Evolutionary conservation across 2,329 filamentous ascomycete genomes (phyloP).

Genomic region (Amylocarpus encephaloides): DNA sequence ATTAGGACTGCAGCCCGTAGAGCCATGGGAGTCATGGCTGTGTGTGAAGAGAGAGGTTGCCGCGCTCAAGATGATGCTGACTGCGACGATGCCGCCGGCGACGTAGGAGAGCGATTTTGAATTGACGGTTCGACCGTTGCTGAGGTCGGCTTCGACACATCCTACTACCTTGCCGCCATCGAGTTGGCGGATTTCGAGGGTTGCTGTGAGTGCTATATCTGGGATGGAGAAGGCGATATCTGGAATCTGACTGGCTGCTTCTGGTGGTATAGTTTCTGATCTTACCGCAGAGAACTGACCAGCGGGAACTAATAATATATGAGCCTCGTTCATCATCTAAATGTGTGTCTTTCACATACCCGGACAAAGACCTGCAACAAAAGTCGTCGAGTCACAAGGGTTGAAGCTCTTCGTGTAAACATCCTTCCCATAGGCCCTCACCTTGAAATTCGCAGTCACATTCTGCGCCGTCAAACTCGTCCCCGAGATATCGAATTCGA

Average conservation of each 20-base stretch:
- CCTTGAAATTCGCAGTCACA: constrained; percentile 45
- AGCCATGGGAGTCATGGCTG: constrained; percentile 50
- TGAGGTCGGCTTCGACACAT: constrained; percentile 75
- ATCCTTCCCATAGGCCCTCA: constrained; percentile 76
- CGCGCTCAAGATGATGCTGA: constrained; percentile 69
- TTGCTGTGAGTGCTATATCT: constrained; percentile 81
- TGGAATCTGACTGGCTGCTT: constrained; percentile 71
- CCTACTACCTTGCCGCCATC: constrained; percentile 58
- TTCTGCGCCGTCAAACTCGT: constrained; percentile 68
- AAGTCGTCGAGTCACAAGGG: constrained; percentile 65
- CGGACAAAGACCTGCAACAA: constrained; percentile 72
- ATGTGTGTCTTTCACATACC: constrained; percentile 41
- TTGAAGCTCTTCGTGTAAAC: constrained; percentile 78
- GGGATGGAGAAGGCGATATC: constrained; percentile 84
- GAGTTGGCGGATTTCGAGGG: constrained; percentile 61
- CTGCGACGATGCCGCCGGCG: constrained; percentile 78
- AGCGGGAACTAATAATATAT: constrained; percentile 53
- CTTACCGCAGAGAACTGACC: constrained; percentile 70
- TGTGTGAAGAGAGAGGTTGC: constrained; percentile 55
- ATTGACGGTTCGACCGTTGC: constrained; percentile 77
- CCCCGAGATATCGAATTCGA: constrained; percentile 78
- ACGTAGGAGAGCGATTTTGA: constrained; percentile 74
- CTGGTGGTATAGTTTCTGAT: constrained; percentile 62
- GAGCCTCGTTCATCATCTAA: background rate
- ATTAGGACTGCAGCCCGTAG: constrained; percentile 60